Conservation (phyloP, 495 filamentous ascomycete species). For the Penicillium turbatum region DNA sequence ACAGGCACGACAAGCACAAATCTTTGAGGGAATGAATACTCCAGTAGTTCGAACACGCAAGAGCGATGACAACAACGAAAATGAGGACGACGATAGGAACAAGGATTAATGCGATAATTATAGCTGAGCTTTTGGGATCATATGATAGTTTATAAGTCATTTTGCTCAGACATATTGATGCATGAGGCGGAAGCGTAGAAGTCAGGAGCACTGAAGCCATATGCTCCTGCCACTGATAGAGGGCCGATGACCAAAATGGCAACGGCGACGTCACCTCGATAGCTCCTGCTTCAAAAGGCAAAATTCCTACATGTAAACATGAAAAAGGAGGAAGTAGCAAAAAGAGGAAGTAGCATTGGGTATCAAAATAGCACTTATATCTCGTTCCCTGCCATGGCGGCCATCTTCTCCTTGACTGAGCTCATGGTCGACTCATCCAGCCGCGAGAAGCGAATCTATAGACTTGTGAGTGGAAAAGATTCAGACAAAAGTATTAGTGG, state of each 20-base stretch:
- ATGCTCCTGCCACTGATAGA: not conserved
- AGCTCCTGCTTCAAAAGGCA: not conserved
- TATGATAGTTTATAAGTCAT: slow-evolving; percentile 31
- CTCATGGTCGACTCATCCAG: slow-evolving; percentile 58
- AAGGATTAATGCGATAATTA: slow-evolving; percentile 49
- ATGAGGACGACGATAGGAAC: slow-evolving; percentile 50
- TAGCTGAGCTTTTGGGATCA: slow-evolving; percentile 35
- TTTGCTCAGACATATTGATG: slow-evolving; percentile 13
- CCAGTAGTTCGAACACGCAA: slow-evolving; percentile 43
- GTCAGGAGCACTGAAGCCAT: not conserved
- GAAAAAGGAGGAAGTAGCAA: slow-evolving; percentile 2
- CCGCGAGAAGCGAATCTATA: slow-evolving; percentile 65
- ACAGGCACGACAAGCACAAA: slow-evolving; percentile 7
- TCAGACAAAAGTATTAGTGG: too few species aligned
- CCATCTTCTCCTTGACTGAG: slow-evolving; percentile 57
- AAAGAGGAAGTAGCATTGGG: slow-evolving; percentile 11
- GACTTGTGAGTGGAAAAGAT: slow-evolving; percentile 6
- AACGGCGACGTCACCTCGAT: not conserved
- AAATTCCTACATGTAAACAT: slow-evolving; percentile 1
- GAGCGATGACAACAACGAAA: slow-evolving; percentile 40
- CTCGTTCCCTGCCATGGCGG: slow-evolving; percentile 44
- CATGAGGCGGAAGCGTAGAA: not conserved
- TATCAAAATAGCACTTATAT: slow-evolving; percentile 28
- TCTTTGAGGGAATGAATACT: slow-evolving; percentile 18
- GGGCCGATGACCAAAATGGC: not conserved